These are phyloP conservation scores for Phytophthora ohioensis DNA, from an alignment of 352 stramenopile species.

Conservation along the genomic window DNA sequence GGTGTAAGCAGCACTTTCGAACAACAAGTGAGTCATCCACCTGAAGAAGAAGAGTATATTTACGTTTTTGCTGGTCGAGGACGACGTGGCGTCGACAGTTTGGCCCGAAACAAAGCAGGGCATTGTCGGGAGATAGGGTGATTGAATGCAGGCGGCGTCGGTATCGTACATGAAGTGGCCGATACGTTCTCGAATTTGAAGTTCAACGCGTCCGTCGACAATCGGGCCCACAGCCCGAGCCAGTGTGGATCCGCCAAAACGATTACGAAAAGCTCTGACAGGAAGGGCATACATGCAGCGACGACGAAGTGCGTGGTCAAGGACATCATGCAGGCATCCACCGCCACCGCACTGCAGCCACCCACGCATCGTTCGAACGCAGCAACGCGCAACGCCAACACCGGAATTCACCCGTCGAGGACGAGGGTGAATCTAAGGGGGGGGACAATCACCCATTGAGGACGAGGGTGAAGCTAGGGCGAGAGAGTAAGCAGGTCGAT, in stretches of 20 bases:
- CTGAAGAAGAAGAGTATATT: background rate
- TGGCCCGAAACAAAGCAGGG: background rate
- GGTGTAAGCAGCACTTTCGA: background rate
- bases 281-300: background rate
- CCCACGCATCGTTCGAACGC: background rate
- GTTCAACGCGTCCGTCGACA: background rate
- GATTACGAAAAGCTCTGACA: conserved; percentile 8
- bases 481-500: conserved; percentile 3
- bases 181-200: conserved; percentile 16
- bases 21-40: background rate
- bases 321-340: no score
- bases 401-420: background rate
- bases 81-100: background rate
- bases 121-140: no score
- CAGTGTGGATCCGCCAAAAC: background rate
- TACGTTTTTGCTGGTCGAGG: background rate
- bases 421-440: background rate
- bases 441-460: background rate
- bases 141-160: background rate
- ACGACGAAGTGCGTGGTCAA: background rate
- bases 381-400: background rate
- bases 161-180: background rate
- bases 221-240: background rate
- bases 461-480: background rate
- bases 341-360: no score